Evolutionary conservation across 192 early-diverging fungal genomes (phyloP).

Genomic region (Backusella mclennaniae): DNA sequence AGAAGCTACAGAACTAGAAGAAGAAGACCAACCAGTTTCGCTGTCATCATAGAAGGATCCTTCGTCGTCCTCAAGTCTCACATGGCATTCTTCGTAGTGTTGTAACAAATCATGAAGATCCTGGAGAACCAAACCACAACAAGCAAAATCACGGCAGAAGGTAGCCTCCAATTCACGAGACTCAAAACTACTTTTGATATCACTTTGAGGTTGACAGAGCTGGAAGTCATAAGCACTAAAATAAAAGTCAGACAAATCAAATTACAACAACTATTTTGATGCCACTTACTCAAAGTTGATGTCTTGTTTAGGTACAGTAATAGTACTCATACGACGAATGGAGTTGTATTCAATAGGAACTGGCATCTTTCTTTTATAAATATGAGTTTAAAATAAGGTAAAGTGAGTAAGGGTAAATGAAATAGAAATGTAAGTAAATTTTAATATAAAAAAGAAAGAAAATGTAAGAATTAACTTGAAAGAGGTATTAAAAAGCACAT

Average conservation of each 20-base stretch:
- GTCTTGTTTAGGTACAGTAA: constrained; percentile 31
- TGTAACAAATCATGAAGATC: constrained; percentile 94
- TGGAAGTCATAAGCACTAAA: constrained; percentile 31
- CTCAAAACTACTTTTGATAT: constrained; percentile 42
- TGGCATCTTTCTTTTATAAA: constrained; percentile 24
- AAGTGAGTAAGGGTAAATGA: background rate
- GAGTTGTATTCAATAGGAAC: constrained; percentile 32
- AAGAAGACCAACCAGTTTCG: constrained; percentile 16
- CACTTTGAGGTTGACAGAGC: constrained; percentile 23
- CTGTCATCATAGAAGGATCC: constrained; percentile 45
- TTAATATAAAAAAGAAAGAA: constrained; percentile 7
- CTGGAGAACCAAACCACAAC: constrained; percentile 86
- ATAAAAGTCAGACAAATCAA: background rate
- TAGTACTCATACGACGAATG: constrained; percentile 32
- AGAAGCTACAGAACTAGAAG: constrained; percentile 6
- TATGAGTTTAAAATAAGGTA: background rate
- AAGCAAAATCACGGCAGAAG: constrained; percentile 94
- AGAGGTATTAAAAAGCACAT: constrained; percentile 4
- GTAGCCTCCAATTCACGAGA: constrained; percentile 79
- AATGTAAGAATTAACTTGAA: constrained; percentile 12
- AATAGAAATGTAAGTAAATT: background rate
- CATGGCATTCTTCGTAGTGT: constrained; percentile 96
- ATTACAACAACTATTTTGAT: background rate
- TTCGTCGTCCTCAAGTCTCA: constrained; percentile 85
- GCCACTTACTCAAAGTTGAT: constrained; percentile 41